Conservation (phyloP, 2,329 filamentous ascomycete species). For the Colletotrichum brevisporum region DNA sequence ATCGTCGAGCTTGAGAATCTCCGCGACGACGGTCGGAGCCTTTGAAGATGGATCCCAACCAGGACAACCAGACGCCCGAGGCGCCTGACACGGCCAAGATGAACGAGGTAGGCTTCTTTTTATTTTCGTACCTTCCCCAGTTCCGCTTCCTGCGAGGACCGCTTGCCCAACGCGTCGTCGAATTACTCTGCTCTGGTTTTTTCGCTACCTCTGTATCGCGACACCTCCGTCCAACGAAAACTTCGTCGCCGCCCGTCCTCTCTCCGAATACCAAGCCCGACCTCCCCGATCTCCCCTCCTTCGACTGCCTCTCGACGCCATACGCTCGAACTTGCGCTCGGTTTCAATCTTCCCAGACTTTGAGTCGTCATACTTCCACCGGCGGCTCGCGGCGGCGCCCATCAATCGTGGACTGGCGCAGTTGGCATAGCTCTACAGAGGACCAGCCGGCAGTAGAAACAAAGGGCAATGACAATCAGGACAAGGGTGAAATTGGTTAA, state of each 20-base stretch:
- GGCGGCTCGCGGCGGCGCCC: too few species aligned
- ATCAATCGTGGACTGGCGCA: too few species aligned
- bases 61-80: conserved; percentile 58
- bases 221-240: neutral
- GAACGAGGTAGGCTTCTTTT: conserved; percentile 63
- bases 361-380: too few species aligned
- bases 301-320: neutral
- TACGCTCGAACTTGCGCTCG: neutral
- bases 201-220: neutral
- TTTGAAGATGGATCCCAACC: conserved; percentile 61
- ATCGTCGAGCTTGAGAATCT: neutral
- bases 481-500: too few species aligned
- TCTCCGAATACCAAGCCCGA: neutral
- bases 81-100: conserved; percentile 72
- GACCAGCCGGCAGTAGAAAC: too few species aligned
- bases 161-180: too few species aligned
- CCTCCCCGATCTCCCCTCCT: neutral
- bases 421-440: too few species aligned
- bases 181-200: too few species aligned
- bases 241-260: neutral
- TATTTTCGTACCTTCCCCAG: conserved; percentile 12
- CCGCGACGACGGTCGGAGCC: neutral
- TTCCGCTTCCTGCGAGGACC: neutral
- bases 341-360: too few species aligned
- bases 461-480: too few species aligned